Percentiles rank a stretch among this genome's conserved stretches.
These are phyloP conservation scores for Dryas octopetala DNA, from an alignment of 306 rosid species.

Conservation along the genomic window DNA sequence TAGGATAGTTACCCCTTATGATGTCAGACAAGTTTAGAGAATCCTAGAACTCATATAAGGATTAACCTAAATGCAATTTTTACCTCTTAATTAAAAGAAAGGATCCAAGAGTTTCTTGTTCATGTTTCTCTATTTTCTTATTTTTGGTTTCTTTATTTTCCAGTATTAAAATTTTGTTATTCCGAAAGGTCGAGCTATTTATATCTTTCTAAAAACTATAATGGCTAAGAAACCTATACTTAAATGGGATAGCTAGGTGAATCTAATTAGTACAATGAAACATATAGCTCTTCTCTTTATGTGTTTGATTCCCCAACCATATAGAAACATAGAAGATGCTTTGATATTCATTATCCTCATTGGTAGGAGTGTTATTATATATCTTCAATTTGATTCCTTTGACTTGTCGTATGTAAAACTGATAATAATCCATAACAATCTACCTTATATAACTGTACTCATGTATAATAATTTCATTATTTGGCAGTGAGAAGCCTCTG, in stretches of 20 bases:
- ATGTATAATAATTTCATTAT: constrained; percentile 31
- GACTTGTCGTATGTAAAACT: neutral
- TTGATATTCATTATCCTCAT: neutral
- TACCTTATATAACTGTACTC: constrained; percentile 26
- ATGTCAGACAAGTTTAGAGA: neutral
- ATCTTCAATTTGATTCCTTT: constrained; percentile 14
- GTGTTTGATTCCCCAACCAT: too few species aligned
- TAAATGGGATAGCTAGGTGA: neutral
- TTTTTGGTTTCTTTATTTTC: neutral
- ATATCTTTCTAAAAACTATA: neutral
- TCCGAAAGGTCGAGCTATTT: constrained; percentile 9
- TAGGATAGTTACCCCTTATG: neutral
- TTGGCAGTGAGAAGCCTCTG: constrained; percentile 75
- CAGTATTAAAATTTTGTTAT: neutral
- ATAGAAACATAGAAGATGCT: neutral
- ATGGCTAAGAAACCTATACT: neutral
- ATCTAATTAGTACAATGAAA: neutral
- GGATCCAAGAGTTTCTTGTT: constrained; percentile 3
- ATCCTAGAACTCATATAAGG: neutral
- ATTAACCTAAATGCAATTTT: neutral
- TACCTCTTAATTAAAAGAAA: neutral
- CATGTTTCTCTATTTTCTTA: neutral
- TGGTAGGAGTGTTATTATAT: constrained; percentile 7
- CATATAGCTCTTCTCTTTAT: too few species aligned
- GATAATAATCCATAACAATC: constrained; percentile 2